phyloP scores from a whole-genome alignment of 202 grass and related monocot species.

The Elaeis oleifera region DNA sequence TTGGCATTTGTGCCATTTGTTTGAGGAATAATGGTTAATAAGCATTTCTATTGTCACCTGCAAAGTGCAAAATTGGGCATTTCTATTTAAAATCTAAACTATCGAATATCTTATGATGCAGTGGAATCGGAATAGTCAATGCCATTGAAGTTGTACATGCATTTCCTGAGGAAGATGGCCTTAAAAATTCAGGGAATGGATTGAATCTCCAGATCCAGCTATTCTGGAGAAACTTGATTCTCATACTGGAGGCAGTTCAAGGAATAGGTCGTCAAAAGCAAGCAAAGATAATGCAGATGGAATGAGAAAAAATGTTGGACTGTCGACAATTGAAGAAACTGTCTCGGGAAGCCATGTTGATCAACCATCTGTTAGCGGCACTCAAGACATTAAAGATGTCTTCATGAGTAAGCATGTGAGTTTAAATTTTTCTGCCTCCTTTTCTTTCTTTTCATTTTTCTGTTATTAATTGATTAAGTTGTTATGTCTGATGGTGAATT shows the following conservation, averaged over 20 bases:
- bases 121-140: constrained; percentile 98
- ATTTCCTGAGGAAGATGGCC: constrained; percentile 93
- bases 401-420: constrained; percentile 94
- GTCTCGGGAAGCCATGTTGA: constrained; percentile 25
- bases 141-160: constrained; percentile 95
- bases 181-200: constrained; percentile 91
- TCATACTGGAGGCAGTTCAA: constrained; percentile 36
- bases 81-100: constrained; percentile 6
- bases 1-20: too few species aligned
- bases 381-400: constrained; percentile 45
- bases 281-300: constrained; percentile 29
- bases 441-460: constrained; percentile 10
- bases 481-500: constrained; percentile 1
- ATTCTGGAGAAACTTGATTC: constrained; percentile 64
- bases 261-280: constrained; percentile 41
- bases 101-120: constrained; percentile 27
- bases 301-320: constrained; percentile 28
- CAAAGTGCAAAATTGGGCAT: not conserved
- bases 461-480: not conserved
- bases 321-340: constrained; percentile 9
- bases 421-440: constrained; percentile 15
- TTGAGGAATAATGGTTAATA: too few species aligned
- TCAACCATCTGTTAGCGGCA: constrained; percentile 34
- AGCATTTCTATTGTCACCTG: too few species aligned
- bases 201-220: constrained; percentile 86